Evolutionary conservation across 2,329 filamentous ascomycete genomes (phyloP).

Genomic region (Epichloe glyceriae): DNA sequence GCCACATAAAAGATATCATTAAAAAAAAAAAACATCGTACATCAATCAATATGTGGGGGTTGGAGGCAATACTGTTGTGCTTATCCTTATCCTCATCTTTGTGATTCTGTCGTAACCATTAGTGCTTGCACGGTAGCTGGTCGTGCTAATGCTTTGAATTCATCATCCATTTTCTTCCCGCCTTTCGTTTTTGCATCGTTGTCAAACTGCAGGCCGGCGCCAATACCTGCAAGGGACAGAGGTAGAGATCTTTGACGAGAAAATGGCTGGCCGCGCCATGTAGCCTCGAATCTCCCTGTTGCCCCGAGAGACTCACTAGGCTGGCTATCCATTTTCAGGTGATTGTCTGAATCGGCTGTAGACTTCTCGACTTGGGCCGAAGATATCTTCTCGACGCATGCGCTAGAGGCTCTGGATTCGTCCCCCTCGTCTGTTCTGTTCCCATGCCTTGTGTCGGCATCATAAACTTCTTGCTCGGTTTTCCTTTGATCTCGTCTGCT

Average conservation of each 20-base stretch:
- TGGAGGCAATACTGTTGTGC: conserved; percentile 1
- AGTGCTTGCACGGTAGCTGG: conserved; percentile 8
- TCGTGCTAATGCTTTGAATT: conserved; percentile 7
- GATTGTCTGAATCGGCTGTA: background rate
- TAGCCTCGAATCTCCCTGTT: background rate
- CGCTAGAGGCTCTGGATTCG: background rate
- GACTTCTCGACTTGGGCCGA: background rate
- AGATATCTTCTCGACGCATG: background rate
- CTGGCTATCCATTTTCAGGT: background rate
- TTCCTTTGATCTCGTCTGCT: background rate
- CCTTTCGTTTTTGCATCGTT: conserved; percentile 10
- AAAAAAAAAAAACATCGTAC: background rate
- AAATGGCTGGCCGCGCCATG: background rate
- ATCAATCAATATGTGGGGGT: background rate
- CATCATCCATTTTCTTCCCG: conserved; percentile 8
- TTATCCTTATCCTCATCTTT: conserved; percentile 1
- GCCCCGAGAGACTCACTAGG: background rate
- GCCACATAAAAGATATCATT: background rate
- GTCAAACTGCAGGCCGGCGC: conserved; percentile 11
- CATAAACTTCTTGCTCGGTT: background rate
- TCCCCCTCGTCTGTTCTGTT: background rate
- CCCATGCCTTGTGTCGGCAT: background rate
- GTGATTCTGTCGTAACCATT: conserved; percentile 11
- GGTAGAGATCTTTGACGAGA: conserved; percentile 6
- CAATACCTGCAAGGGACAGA: conserved; percentile 13